phyloP scores from a whole-genome alignment of 1,284 basidiomycete genomes.

The Sporisorium graminicola region DNA sequence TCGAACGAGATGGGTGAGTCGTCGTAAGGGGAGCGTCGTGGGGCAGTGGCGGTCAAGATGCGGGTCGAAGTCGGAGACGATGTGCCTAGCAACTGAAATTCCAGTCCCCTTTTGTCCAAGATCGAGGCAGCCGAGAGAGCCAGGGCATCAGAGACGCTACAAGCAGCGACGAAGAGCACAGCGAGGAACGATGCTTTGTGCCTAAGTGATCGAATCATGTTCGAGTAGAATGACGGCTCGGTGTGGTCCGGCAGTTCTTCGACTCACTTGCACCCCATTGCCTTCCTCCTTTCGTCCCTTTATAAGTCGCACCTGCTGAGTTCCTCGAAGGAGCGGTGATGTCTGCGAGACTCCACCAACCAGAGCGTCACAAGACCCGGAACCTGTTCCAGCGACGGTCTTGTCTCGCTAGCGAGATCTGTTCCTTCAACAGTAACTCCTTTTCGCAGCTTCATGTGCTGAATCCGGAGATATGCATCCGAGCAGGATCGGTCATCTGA shows the following conservation, averaged over 20 bases:
- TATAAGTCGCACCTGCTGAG: not conserved
- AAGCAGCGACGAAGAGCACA: not conserved
- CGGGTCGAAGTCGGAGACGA: not conserved
- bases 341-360: not conserved
- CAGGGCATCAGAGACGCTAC: no score
- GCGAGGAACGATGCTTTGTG: not conserved
- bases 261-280: not conserved
- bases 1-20: conserved; percentile 7
- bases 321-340: not conserved
- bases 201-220: not conserved
- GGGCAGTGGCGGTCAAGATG: not conserved
- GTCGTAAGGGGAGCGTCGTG: conserved; percentile 1
- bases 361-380: not conserved
- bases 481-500: not conserved
- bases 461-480: not conserved
- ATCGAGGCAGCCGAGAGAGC: not conserved
- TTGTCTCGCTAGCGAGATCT: not conserved
- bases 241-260: not conserved
- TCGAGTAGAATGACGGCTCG: not conserved
- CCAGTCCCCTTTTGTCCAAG: not conserved
- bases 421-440: not conserved
- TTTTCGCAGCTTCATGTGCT: not conserved
- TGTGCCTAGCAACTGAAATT: not conserved
- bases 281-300: not conserved
- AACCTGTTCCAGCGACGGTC: not conserved